Percentiles rank a stretch among this genome's conserved stretches.
Evolutionary conservation across 805 yeast species (phyloP).

Genomic region (Dipodascopsis uninucleata): DNA sequence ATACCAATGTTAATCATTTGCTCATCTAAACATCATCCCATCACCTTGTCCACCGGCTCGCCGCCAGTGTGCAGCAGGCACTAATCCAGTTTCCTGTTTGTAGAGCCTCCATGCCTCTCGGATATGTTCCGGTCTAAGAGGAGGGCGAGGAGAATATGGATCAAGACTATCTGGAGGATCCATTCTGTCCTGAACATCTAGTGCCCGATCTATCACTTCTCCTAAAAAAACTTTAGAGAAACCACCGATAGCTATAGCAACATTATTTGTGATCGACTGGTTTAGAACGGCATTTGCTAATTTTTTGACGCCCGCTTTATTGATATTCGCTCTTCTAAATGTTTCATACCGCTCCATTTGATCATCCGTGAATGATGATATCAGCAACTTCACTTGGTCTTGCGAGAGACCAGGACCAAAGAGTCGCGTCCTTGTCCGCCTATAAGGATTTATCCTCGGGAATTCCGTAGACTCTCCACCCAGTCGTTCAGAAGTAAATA

Average conservation of each 20-base stretch:
- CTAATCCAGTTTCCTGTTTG: conserved; percentile 60
- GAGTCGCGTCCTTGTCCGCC: not conserved
- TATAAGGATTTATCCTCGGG: no score
- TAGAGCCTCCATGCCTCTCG: conserved; percentile 85
- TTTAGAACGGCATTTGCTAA: conserved; percentile 74
- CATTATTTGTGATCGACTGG: conserved; percentile 73
- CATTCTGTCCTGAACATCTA: conserved; percentile 32
- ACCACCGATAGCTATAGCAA: conserved; percentile 79
- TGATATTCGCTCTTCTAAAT: conserved; percentile 72
- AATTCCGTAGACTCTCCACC: no score
- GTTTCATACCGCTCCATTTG: conserved; percentile 87
- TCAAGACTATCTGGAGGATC: conserved; percentile 39
- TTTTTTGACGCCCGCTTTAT: conserved; percentile 72
- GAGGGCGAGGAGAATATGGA: conserved; percentile 38
- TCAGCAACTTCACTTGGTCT: conserved; percentile 42
- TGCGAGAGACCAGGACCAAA: conserved; percentile 21
- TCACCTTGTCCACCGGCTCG: conserved; percentile 67
- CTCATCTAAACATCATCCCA: conserved; percentile 63
- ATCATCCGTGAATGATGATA: conserved; percentile 70
- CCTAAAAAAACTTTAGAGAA: conserved; percentile 86
- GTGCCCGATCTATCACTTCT: conserved; percentile 69
- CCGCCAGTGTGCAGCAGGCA: conserved; percentile 65
- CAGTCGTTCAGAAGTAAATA: no score
- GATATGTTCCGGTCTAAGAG: conserved; percentile 77
- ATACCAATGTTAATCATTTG: no score